Evolutionary conservation across 257 asterid genomes (phyloP), one percentile per base, ranked within the genome.

Genomic region (Nicotiana noctiflora): DNA sequence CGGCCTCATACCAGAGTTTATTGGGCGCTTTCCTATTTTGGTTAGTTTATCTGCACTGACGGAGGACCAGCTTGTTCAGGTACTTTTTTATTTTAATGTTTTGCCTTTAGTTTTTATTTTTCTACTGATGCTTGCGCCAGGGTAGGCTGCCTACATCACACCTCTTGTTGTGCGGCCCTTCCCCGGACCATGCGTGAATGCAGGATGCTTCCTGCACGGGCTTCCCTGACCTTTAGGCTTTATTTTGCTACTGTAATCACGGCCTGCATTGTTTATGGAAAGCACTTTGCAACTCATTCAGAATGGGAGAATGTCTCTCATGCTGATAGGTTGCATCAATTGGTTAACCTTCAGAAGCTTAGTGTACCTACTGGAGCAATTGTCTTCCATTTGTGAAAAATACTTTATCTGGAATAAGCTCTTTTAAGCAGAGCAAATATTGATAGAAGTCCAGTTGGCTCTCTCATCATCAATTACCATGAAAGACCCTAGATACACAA

Each of bases 1-100:
- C 53, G 98, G 98, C 62, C 94, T 94, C 86, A 94, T 94, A 83
- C 98, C 97, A 77, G 98, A 94, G 82, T 94, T 91, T 86, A 88
- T 92, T 83, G 97, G 98, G 82, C 97, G 98, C 80, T 92, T 94
- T 87, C 98, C 98, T 80, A 90, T 94, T 84, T 90, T 94, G 90
- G 98, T 94, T 85, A 90, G 92, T 86, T 85, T 94, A 88, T 88
- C 93, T 56, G 97, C 98, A 83, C 89, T 94, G 82, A 88, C 96
- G 3, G 97, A 91, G 88, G 94, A 93, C 83, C 97, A 94, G 87
- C 97, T 94, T 90, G 95, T 94, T 80, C 91, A 90, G 97, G 98
- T 94, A 87, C 83, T 83, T 75, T 78, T 72, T 52, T 64, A 66
- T 64, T 29, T 77, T 61, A n/a, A n/a, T 68, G 8, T 17, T 15